Conservation (phyloP, 2,329 filamentous ascomycete genomes). For the Phialocephala sp. region DNA sequence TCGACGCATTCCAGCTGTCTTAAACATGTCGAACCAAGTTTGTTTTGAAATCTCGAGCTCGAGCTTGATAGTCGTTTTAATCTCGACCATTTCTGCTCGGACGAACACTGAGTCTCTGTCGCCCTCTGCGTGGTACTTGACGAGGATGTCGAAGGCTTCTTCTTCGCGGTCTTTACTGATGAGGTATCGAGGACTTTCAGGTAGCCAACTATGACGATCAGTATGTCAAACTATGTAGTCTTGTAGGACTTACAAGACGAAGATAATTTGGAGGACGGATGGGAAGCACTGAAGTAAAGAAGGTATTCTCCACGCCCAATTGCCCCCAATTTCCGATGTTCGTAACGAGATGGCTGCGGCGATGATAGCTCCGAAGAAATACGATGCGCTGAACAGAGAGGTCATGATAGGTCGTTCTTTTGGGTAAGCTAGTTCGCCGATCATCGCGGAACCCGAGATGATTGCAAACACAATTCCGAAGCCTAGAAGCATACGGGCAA, state of each 20-base stretch:
- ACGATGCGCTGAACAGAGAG: constrained; percentile 60
- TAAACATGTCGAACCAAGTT: constrained; percentile 59
- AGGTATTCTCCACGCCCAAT: constrained; percentile 50
- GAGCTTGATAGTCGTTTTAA: constrained; percentile 59
- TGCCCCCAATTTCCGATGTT: constrained; percentile 49
- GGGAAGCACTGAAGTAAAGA: constrained; percentile 47
- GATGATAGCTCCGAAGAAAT: constrained; percentile 53
- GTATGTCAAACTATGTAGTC: not conserved
- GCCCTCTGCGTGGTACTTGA: constrained; percentile 57
- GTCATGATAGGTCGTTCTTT: constrained; percentile 59
- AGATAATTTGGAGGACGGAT: constrained; percentile 34
- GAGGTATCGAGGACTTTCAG: constrained; percentile 62
- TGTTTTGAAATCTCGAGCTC: constrained; percentile 59
- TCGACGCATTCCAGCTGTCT: constrained; percentile 54
- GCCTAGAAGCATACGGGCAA: constrained; percentile 58
- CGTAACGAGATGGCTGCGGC: constrained; percentile 51
- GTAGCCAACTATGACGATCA: constrained; percentile 47
- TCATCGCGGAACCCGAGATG: constrained; percentile 56
- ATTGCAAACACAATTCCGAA: constrained; percentile 59
- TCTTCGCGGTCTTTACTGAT: constrained; percentile 62
- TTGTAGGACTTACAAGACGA: constrained; percentile 29
- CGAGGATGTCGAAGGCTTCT: constrained; percentile 61
- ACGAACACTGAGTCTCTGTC: constrained; percentile 57
- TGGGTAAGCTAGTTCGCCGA: constrained; percentile 60
- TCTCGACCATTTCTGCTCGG: constrained; percentile 64